Evolutionary conservation across 2,329 filamentous ascomycete genomes (phyloP).

Genomic region (Clarireedia hainanense): DNA sequence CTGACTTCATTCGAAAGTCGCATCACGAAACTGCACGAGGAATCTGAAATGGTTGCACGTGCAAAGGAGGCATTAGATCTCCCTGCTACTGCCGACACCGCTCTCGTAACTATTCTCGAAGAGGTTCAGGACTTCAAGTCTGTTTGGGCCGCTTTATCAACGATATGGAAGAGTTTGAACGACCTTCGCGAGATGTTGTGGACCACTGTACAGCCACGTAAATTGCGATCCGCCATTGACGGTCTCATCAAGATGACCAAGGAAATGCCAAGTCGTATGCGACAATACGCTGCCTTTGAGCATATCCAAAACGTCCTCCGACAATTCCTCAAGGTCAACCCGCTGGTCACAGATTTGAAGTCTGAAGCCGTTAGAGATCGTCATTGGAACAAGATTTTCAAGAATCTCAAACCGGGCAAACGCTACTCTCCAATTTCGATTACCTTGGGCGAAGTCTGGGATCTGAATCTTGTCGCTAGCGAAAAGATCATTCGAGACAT

Average conservation of each 20-base stretch:
- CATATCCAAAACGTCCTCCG: conserved; percentile 90
- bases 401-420: conserved; percentile 84
- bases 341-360: conserved; percentile 80
- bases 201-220: conserved; percentile 92
- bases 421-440: conserved; percentile 90
- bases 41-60: conserved; percentile 88
- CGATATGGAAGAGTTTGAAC: conserved; percentile 93
- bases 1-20: conserved; percentile 75
- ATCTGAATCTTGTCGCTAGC: conserved; percentile 80
- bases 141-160: conserved; percentile 91
- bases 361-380: conserved; percentile 93
- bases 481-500: conserved; percentile 87
- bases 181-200: conserved; percentile 88
- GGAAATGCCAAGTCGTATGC: conserved; percentile 98
- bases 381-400: conserved; percentile 98
- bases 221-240: conserved; percentile 83
- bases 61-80: conserved; percentile 96
- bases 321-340: conserved; percentile 83
- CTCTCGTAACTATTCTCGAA: conserved; percentile 79
- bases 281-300: conserved; percentile 99
- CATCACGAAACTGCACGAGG: conserved; percentile 76
- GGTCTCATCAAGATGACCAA: conserved; percentile 95
- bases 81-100: conserved; percentile 68
- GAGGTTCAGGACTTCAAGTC: conserved; percentile 99
- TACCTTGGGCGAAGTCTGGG: conserved; percentile 98